Percentiles rank a stretch among this genome's conserved stretches.
phyloP scores from a whole-genome alignment of 345 rosid species.

The Bruguiera gymnorhiza region DNA sequence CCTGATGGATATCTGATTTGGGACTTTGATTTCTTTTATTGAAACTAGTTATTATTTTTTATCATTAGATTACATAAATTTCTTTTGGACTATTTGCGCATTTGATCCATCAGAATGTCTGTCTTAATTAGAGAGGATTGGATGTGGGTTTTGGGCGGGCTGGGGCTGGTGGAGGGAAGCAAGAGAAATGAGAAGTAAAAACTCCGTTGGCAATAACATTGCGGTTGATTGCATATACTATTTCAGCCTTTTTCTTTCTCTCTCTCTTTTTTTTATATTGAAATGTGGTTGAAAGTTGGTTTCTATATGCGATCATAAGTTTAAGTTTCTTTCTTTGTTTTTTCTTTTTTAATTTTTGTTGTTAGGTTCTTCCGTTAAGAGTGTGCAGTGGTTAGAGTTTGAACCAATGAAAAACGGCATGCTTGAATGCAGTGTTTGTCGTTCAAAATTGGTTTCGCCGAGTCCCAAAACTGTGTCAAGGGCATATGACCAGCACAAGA shows the following conservation, averaged over 20 bases:
- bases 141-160: not conserved
- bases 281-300: not conserved
- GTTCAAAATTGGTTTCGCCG: slow-evolving; percentile 73
- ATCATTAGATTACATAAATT: no score
- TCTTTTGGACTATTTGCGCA: no score
- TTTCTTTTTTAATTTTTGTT: not conserved
- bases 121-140: not conserved
- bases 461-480: slow-evolving; percentile 50
- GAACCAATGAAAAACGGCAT: slow-evolving; percentile 64
- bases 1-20: slow-evolving; percentile 2
- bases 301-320: not conserved
- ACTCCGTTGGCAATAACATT: not conserved
- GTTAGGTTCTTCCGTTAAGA: not conserved
- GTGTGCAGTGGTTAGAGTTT: not conserved
- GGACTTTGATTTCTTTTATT: not conserved
- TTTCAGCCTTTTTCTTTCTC: not conserved
- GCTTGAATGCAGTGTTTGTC: slow-evolving; percentile 88
- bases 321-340: not conserved
- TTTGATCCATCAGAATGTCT: no score
- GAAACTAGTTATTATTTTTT: no score
- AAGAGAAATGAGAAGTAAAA: not conserved
- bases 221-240: not conserved
- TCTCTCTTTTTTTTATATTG: not conserved
- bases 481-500: slow-evolving; percentile 76
- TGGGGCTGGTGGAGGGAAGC: not conserved